Base-by-base conservation (phyloP, 2,329 filamentous ascomycete genomes). In the Fusarium incarnatum region DNA sequence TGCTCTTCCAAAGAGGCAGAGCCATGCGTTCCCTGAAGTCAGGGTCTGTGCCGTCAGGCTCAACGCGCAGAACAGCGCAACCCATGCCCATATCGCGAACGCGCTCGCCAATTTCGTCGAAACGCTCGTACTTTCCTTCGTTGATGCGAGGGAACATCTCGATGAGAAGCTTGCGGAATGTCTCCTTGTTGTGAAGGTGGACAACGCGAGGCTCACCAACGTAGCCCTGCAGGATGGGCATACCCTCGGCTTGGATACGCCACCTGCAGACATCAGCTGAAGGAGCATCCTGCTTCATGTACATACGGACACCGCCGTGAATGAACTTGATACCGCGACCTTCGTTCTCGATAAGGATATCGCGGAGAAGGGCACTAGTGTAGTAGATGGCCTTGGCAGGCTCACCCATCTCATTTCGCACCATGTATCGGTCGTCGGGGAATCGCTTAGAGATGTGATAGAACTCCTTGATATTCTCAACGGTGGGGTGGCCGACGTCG, bases 251-350 rank as follows among this genome's bases (percentile, higher is more conserved):
- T 84, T 99, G 96, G 74, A 99, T 96, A 48, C 96, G 90, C 96
- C 96, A 99, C 62, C 91, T 88, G 83, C 94, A 97, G 34, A 96
- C 92, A 57, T 94, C 91, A 37, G 91, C 90, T 8, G 91, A 92
- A 64, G 97, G 94, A 0, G 93, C 92, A 77, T 98, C 94, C 80
- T 98, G 95, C 84, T 97, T 97, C 85, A 98, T 96, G 79, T 97
- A 99, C 94, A 98, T 98, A 83, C 97, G 97, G 34, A 99, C 94
- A 70, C 96, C 96, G 53, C 92, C 95, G 81, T 99, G 96, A 52
- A 99, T 92, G 78, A 99, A 97, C 79, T 96, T 97, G 81, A 98
- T 91, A 47, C 94, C 94, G 28, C 92, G 91, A 45, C 94, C 93
- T 80, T 98, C 94, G 79, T 99, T 99, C 77, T 91, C 87, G 6